Percentiles rank a stretch among this genome's conserved stretches.
Evolutionary conservation across 345 rosid species (phyloP).

Genomic region (Moricandia moricandioides): DNA sequence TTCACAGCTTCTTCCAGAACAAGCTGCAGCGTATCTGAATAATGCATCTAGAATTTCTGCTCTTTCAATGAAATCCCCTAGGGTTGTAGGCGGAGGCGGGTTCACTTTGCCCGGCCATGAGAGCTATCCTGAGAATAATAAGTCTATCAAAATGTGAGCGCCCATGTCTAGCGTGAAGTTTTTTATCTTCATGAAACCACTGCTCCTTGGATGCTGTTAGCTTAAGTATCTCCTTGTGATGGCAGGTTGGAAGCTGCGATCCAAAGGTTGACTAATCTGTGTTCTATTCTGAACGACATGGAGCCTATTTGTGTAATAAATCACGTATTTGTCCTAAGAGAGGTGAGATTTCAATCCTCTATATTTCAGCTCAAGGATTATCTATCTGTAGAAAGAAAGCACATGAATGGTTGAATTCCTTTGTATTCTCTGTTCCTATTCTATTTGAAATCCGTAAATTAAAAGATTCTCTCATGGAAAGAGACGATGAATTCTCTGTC

Average conservation of each 20-base stretch:
- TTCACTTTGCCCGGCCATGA: slow-evolving; percentile 94
- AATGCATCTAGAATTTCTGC: slow-evolving; percentile 58
- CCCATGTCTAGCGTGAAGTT: background rate
- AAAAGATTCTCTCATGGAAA: background rate
- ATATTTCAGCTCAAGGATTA: slow-evolving; percentile 1
- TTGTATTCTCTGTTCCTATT: background rate
- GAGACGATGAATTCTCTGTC: background rate
- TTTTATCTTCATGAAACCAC: background rate
- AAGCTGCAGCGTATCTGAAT: slow-evolving; percentile 88
- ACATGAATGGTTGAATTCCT: background rate
- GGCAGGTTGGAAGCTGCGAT: slow-evolving; percentile 99
- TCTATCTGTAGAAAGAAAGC: background rate
- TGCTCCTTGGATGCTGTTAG: background rate
- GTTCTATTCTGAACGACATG: slow-evolving; percentile 96
- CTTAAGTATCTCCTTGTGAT: slow-evolving; percentile 26
- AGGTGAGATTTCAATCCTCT: slow-evolving; percentile 53
- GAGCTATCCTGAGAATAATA: slow-evolving; percentile 88
- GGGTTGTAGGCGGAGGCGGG: slow-evolving; percentile 56
- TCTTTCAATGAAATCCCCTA: slow-evolving; percentile 79
- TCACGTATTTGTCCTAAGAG: slow-evolving; percentile 94
- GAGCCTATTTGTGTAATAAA: slow-evolving; percentile 98
- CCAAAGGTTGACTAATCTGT: slow-evolving; percentile 94
- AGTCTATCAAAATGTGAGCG: slow-evolving; percentile 84
- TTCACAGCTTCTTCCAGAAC: slow-evolving; percentile 97
- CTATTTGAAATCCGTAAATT: background rate